Evolutionary conservation across 495 filamentous ascomycete genomes (phyloP).

Genomic region (Xylaria cubensis): DNA sequence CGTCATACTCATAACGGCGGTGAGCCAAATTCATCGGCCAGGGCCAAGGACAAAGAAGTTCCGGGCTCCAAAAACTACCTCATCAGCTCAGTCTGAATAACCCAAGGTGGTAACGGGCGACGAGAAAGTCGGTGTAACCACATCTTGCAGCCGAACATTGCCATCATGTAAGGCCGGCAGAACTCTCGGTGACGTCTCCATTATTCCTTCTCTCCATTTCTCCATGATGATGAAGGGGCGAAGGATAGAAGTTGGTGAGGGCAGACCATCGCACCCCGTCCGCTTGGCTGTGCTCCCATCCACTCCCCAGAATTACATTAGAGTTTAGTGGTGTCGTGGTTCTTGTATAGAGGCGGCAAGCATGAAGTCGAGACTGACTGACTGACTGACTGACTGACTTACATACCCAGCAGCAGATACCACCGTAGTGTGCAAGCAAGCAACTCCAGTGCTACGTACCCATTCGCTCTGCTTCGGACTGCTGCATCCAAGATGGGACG

Average conservation of each 20-base stretch:
- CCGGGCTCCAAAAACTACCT: constrained; percentile 11
- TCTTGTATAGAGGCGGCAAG: constrained; percentile 15
- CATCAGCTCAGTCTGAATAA: constrained; percentile 12
- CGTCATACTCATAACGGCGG: constrained; percentile 22
- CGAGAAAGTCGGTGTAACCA: constrained; percentile 27
- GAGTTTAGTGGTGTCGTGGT: constrained; percentile 7
- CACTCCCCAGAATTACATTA: background rate
- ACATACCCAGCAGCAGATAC: background rate
- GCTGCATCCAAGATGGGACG: constrained; percentile 16
- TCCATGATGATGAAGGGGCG: background rate
- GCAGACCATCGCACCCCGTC: constrained; percentile 16
- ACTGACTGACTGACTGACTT: background rate
- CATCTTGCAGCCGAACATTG: constrained; percentile 23
- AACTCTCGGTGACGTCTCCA: constrained; percentile 16
- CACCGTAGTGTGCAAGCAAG: background rate
- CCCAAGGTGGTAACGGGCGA: constrained; percentile 11
- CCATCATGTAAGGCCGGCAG: constrained; percentile 15
- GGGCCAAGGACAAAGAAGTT: constrained; percentile 18
- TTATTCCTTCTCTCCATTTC: background rate
- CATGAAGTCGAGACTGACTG: constrained; percentile 7
- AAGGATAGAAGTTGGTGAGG: background rate
- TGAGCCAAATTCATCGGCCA: constrained; percentile 19
- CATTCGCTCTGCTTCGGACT: constrained; percentile 8
- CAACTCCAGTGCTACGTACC: constrained; percentile 8
- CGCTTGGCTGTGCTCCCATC: constrained; percentile 9